Conservation (phyloP, 306 rosid species). For the Biancaea sappan region DNA sequence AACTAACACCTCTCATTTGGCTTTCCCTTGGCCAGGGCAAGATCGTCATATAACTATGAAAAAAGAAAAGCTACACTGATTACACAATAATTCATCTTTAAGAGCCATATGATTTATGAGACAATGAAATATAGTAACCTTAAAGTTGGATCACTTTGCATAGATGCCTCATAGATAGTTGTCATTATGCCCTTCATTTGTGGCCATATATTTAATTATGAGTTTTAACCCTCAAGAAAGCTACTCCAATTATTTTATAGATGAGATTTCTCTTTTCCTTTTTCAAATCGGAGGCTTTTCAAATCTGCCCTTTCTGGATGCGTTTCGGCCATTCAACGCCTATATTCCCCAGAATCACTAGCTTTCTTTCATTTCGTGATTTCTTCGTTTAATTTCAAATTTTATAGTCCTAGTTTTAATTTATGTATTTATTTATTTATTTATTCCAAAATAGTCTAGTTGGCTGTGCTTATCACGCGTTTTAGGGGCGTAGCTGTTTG, state of each 20-base stretch:
- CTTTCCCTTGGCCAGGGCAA: conserved; percentile 8
- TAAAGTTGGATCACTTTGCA: conserved; percentile 51
- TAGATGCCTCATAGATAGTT: conserved; percentile 35
- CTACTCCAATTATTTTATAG: conserved; percentile 9
- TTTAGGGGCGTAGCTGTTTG: background rate
- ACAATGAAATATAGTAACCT: conserved; percentile 30
- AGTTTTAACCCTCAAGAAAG: background rate
- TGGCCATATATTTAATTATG: conserved; percentile 37
- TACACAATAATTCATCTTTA: conserved; percentile 38
- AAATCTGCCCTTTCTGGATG: conserved; percentile 27
- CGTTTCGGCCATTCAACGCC: conserved; percentile 24
- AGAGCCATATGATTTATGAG: conserved; percentile 28
- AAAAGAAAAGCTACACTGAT: background rate
- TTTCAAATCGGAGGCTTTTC: conserved; percentile 9
- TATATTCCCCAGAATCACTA: conserved; percentile 36
- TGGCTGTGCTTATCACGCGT: background rate
- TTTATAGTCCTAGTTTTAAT: background rate
- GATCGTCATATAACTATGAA: background rate
- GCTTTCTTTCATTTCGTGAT: conserved; percentile 1
- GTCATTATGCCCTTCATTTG: conserved; percentile 29
- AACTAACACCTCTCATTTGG: background rate
- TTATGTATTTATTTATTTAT: background rate
- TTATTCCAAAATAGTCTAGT: background rate
- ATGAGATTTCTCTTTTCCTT: background rate
- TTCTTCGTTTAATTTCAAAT: conserved; percentile 18